These are phyloP conservation scores for Arthrinium phaeospermum DNA, from an alignment of 2,329 filamentous ascomycete genomes.

Conservation along the genomic window DNA sequence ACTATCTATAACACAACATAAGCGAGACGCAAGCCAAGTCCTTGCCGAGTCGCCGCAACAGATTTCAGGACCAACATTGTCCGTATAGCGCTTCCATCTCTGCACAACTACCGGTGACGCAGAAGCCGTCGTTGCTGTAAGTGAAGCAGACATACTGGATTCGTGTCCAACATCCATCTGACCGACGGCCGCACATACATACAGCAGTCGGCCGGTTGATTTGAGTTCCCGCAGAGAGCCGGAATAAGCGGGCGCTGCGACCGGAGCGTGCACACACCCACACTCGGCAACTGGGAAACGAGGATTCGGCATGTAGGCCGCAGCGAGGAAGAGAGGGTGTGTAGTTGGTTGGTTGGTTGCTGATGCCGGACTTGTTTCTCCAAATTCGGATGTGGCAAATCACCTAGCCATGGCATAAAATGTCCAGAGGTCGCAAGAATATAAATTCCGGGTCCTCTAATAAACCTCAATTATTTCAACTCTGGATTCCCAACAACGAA, in stretches of 20 bases:
- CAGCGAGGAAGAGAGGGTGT: neutral
- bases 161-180: too few relatives aligned
- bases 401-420: neutral
- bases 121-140: neutral
- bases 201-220: neutral
- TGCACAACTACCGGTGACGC: neutral
- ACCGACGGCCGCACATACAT: neutral
- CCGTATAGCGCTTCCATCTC: neutral
- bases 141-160: neutral
- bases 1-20: neutral
- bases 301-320: neutral
- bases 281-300: neutral
- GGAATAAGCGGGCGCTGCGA: neutral
- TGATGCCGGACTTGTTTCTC: neutral
- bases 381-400: neutral
- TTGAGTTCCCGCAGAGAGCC: neutral
- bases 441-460: neutral
- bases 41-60: neutral
- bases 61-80: neutral
- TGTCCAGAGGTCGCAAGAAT: neutral
- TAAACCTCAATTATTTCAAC: too few relatives aligned
- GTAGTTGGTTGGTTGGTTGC: neutral
- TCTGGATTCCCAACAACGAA: too few relatives aligned
- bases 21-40: conserved; percentile 14
- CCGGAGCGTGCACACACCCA: neutral